Evolutionary conservation across 2,329 filamentous ascomycete genomes (phyloP), one percentile per base, ranked within the genome.

Genomic region (Sclerotinia minor): DNA sequence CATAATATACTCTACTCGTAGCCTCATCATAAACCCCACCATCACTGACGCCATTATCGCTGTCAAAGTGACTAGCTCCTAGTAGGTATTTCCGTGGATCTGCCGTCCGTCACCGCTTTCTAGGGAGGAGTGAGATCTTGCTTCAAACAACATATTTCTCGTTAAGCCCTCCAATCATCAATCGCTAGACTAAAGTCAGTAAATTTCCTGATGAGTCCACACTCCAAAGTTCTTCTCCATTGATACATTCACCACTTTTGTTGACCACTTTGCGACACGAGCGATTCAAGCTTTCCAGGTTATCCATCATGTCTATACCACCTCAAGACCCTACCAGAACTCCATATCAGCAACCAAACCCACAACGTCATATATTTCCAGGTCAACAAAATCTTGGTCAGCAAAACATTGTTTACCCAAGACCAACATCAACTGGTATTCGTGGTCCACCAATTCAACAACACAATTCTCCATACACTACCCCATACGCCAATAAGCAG

Each of bases 401-500:
- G 55, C 74, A 72, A 69, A 47, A 67, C 67, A 47, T 70, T 70
- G 59, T 71, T 44, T 74, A 72, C 49, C 68, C 70, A 59, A 70
- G 74, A 55, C 71, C 73, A 38, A 70, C 71, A 6, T 72, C 72
- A 60, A 71, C 70, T 35, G 71, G 72, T 41, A 74, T 75, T 63
- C 74, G 53, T 44, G 54, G 72, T 57, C 72, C 72, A 57, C 73
- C 69, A 44, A 65, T 68, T 29, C 71, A 68, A 52, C 71, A 72
- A 59, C 73, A 77, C 64, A 72, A 76, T 54, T 74, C 73, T 6
- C 72, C 75, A 29, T 76, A 76, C 67, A 68, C 73, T 11, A 76
- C 74, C 7, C 75, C 74, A 45, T 76, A 76, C 63, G 69, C 74
- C 17, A 73, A 68, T 65, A 73, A 72, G 69, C 67, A 69, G 21